Percentiles rank a stretch among this genome's conserved stretches.
These are phyloP conservation scores for Colletotrichum tofieldiae DNA, from an alignment of 2,329 filamentous ascomycete genomes.

Conservation along the genomic window DNA sequence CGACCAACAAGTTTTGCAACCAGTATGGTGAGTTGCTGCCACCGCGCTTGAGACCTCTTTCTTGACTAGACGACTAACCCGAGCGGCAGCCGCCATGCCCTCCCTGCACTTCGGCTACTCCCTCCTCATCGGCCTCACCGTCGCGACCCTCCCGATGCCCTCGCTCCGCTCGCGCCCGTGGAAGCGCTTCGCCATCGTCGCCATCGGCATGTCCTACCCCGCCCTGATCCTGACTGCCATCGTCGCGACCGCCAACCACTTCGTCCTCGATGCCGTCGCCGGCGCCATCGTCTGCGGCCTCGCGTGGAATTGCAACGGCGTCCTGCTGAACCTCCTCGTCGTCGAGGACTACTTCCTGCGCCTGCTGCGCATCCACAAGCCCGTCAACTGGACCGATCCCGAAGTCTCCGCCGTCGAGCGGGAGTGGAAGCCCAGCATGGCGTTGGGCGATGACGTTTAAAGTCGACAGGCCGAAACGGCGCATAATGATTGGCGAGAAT, in stretches of 20 bases:
- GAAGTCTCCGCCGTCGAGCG: slow-evolving; percentile 53
- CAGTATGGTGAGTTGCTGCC: slow-evolving; percentile 73
- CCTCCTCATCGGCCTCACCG: slow-evolving; percentile 79
- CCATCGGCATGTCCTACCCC: slow-evolving; percentile 75
- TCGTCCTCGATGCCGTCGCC: slow-evolving; percentile 80
- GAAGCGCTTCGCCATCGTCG: slow-evolving; percentile 62
- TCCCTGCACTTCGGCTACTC: slow-evolving; percentile 84
- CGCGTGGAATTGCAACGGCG: slow-evolving; percentile 71
- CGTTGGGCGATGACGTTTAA: slow-evolving; percentile 43
- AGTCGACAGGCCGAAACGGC: not conserved
- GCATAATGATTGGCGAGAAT: slow-evolving; percentile 13
- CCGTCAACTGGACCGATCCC: slow-evolving; percentile 59
- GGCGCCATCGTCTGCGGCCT: slow-evolving; percentile 76
- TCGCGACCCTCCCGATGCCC: slow-evolving; percentile 75
- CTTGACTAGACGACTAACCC: slow-evolving; percentile 26
- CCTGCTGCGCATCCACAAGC: slow-evolving; percentile 76
- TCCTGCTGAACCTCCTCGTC: slow-evolving; percentile 75
- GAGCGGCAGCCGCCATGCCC: slow-evolving; percentile 77
- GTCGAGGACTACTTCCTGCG: slow-evolving; percentile 80
- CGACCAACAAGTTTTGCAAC: slow-evolving; percentile 81
- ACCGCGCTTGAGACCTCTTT: not conserved
- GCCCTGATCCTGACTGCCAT: slow-evolving; percentile 77
- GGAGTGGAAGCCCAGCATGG: slow-evolving; percentile 49
- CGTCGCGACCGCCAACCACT: slow-evolving; percentile 81
- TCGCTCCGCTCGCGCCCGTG: slow-evolving; percentile 66